These are phyloP conservation scores for Lolium perenne DNA, from an alignment of 176 grass and related monocot genomes.

Conservation along the genomic window DNA sequence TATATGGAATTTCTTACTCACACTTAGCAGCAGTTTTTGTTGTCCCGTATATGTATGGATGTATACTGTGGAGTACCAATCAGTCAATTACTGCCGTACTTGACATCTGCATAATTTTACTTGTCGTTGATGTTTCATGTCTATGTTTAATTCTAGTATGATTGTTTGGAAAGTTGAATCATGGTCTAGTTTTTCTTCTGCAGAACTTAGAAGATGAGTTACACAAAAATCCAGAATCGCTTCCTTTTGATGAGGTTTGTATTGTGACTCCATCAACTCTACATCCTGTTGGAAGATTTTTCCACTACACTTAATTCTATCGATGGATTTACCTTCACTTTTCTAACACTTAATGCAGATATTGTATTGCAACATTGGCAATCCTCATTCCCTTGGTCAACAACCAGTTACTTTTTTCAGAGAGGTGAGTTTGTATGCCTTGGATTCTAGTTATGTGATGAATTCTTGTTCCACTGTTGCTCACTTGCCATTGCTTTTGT, in stretches of 20 bases:
- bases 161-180: slow-evolving; percentile 16
- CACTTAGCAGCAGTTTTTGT: neutral
- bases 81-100: neutral
- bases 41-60: neutral
- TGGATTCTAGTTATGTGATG: slow-evolving; percentile 26
- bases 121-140: neutral
- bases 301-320: neutral
- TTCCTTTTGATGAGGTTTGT: slow-evolving; percentile 89
- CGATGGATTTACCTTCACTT: slow-evolving; percentile 3
- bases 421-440: slow-evolving; percentile 62
- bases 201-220: slow-evolving; percentile 89
- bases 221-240: slow-evolving; percentile 74
- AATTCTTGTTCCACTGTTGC: slow-evolving; percentile 35
- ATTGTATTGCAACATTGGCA: slow-evolving; percentile 93
- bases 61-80: neutral
- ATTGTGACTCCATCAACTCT: slow-evolving; percentile 20
- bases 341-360: slow-evolving; percentile 60
- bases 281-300: neutral
- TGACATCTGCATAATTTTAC: neutral
- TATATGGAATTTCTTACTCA: slow-evolving; percentile 28
- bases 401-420: slow-evolving; percentile 95
- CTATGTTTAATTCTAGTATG: neutral
- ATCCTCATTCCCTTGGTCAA: slow-evolving; percentile 93
- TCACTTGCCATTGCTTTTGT: slow-evolving; percentile 41
- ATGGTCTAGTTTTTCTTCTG: slow-evolving; percentile 44